Base-by-base conservation (phyloP, 2,329 filamentous ascomycete species). In the Lasiodiplodia sp. region DNA sequence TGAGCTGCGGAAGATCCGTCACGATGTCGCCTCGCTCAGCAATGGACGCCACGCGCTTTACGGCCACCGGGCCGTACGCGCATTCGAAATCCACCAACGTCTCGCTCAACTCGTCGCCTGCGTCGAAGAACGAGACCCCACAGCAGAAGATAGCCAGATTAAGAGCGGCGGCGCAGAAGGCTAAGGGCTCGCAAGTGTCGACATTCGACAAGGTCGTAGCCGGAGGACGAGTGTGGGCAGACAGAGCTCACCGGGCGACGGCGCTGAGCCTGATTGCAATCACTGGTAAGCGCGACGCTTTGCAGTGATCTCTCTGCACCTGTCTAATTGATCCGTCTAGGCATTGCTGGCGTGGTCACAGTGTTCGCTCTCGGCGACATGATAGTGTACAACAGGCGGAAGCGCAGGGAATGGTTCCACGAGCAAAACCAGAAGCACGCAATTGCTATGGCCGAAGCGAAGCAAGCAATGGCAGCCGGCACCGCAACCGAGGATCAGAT, bases 1-100 rank as follows among this genome's bases (percentile, higher is more conserved):
- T 64, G 60, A 64, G 60, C 47, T 38, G 60, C 44, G 44, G 11
- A 52, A 31, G 25, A 64, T n/a, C 47, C 18, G 10, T 38, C 31
- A 53, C n/a, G 11, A 78, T 28, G 55, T 84, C 84, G 82, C 86
- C 91, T 70, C 90, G 91, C 77, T 92, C 88, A 81, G 89, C 92
- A 78, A 88, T 88, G 74, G 92, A 94, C 79, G 92, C 92, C 73
- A 96, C 92, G 75, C 90, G 92, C 77, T 96, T 92, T 80, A 92
- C 90, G 18, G 83, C 89, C 31, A 91, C 88, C 21, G 88, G 86
- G 70, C 89, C 89, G 44, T 91, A 93, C 81, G 92, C 91, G 74
- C 86, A 86, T 72, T 88, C 88, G 72, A 92, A 91, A 78, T 75
- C 78, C 49, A 79, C 81, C 38, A 78, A 77, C 49, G 70, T 74